Evolutionary conservation across 306 rosid genomes (phyloP), one percentile per base, ranked within the genome.

Genomic region (Fragaria ananassa): DNA sequence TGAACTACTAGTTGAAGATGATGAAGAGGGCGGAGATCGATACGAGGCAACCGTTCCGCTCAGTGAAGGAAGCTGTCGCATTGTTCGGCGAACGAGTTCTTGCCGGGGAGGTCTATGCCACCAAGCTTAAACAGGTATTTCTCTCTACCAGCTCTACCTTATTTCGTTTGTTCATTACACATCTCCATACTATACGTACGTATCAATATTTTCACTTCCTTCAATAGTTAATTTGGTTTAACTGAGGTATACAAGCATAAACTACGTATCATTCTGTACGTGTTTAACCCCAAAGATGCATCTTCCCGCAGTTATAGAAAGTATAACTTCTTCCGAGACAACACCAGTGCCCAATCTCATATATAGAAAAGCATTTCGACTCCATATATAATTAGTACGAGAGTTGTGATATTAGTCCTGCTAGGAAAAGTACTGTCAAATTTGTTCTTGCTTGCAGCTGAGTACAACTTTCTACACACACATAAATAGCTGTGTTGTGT

Each of bases 61-160:
- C 97, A 0, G 98, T 94, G 78, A 92, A 86, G 74, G 98, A 94
- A 79, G 98, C 98, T 14, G 98, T 94, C 49, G 70, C 89, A 0
- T 68, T 94, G 79, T 94, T 92, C 41, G 98, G 98, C 5, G 93
- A 89, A 58, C 84, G 87, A 69, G 93, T 94, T 78, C 76, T 92
- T 2, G 97, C 93, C 3, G 93, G 88, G 2, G 93, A 92, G 78
- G 74, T 94, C 44, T 88, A 92, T 73, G 79, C 90, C 51, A 70
- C 69, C 85, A 87, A 89, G 75, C 89, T 89, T 75, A 86, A 84
- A 80, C 80, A 91, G 98, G 98, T 94, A 2, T 61, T 5, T 60
- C 8, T 60, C 8, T 58, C 37, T 14, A 10, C 9, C 18, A 54
- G 11, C 25, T 49, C 25, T 49, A 49, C 54, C 51, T 49, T 49